A percentile compares a stretch with the other conserved stretches of the same genome.
phyloP scores from a whole-genome alignment of 305 asterid species.

The Fraxinus dipetala region DNA sequence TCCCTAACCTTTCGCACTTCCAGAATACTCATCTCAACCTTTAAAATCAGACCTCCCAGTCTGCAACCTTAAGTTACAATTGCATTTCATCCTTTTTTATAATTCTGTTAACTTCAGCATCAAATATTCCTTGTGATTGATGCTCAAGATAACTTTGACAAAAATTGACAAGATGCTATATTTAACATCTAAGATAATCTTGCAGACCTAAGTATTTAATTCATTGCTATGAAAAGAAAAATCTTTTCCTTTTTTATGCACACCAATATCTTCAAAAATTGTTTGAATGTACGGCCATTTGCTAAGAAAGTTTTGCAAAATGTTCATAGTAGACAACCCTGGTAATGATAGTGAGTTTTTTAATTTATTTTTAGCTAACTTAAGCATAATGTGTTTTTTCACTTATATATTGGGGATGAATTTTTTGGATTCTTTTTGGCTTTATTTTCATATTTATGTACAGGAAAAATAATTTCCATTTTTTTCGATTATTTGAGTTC shows the following conservation, averaged over 20 bases:
- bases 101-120: not conserved
- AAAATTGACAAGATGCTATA: not conserved
- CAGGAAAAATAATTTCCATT: not conserved
- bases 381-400: not conserved
- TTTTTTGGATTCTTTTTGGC: not conserved
- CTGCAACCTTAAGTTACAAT: not conserved
- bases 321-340: not conserved
- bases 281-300: not conserved
- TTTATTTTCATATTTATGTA: not conserved
- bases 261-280: not conserved
- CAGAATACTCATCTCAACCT: not conserved
- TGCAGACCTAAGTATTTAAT: not conserved
- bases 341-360: not conserved
- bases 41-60: not conserved
- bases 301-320: not conserved
- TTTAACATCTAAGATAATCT: not conserved
- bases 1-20: not conserved
- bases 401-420: not conserved
- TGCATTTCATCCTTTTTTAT: not conserved
- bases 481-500: too few species aligned
- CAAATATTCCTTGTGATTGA: not conserved
- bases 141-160: not conserved
- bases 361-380: too few species aligned
- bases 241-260: not conserved
- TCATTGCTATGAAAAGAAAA: not conserved